Percentiles rank a stretch among this genome's conserved stretches.
phyloP scores from a whole-genome alignment of 192 early-diverging fungal genomes.

The Thoreauomyces humboldtii region DNA sequence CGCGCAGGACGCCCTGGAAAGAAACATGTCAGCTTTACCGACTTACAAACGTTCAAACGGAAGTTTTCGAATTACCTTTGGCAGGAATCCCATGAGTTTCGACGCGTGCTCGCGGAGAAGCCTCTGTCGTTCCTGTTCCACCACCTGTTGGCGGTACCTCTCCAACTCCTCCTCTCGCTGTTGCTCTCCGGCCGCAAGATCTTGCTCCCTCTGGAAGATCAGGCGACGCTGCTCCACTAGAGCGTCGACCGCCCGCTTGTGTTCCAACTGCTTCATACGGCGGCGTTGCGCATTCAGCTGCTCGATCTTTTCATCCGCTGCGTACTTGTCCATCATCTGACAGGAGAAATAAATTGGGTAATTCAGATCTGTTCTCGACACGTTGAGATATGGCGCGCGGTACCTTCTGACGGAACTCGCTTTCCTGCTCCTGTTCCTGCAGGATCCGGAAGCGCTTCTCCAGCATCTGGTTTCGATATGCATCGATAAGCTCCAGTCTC shows the following conservation, averaged over 20 bases:
- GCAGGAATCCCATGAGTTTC: constrained; percentile 51
- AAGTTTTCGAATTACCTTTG: constrained; percentile 44
- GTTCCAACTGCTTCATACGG: constrained; percentile 59
- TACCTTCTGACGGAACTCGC: constrained; percentile 48
- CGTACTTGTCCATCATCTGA: constrained; percentile 58
- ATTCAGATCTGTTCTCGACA: neutral
- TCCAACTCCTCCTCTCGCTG: constrained; percentile 45
- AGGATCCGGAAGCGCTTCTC: constrained; percentile 43
- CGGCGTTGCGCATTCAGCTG: constrained; percentile 52
- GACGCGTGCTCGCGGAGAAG: constrained; percentile 60
- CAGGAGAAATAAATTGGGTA: neutral
- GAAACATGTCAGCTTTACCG: neutral
- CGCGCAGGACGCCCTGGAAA: constrained; percentile 57
- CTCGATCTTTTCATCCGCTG: constrained; percentile 56
- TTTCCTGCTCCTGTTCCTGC: constrained; percentile 49
- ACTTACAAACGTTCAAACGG: neutral
- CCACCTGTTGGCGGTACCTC: constrained; percentile 48
- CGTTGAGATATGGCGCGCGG: neutral
- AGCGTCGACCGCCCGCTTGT: constrained; percentile 56
- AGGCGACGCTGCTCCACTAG: constrained; percentile 49
- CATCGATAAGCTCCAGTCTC: constrained; percentile 55
- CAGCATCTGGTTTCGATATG: constrained; percentile 52
- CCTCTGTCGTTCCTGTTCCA: constrained; percentile 61
- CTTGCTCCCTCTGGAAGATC: constrained; percentile 36
- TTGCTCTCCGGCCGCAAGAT: constrained; percentile 33